Evolutionary conservation across 1,139 yeast genomes (phyloP), one percentile per base, ranked within the genome.

Genomic region (Pichia sp.): DNA sequence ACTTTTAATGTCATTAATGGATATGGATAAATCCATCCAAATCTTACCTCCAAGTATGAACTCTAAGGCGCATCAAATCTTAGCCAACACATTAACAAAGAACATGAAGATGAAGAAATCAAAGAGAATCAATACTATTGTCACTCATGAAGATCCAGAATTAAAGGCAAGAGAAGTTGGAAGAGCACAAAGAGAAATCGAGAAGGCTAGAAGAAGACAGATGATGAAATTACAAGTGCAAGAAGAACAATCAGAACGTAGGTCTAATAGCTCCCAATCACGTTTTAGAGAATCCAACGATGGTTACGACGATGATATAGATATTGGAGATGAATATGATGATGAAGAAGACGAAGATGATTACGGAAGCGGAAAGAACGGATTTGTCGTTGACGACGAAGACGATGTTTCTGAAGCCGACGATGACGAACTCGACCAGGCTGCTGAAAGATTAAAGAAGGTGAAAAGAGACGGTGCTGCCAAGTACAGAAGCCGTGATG

Each of bases 1-100:
- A 59, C 72, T 87, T 40, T 75, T 90, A 59, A 91, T 87, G 65
- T 70, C 75, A 22, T 74, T 75, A 48, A 58, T 73, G 18, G 60
- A 69, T 15, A 61, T 80, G 53, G 72, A 65, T 46, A 81, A 85
- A 57, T 69, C 80, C 4, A 77, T 88, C 62, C 84, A 84, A 62
- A 79, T 91, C 53, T 79, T 91, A 46, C 99, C 99, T 18, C 83
- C 96, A 0, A 88, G 96, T 0, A 88, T 94, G 14, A 75, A 79
- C 45, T 87, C 96, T 2, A 77, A 79, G 45, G 85, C 96, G 4
- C 98, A 93, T 65, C 77, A 81, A 59, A 80, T 83, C 60, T 76
- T 93, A 57, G 86, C 96, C 2, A 79, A 79, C 55, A 91, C 93
- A 14, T 82, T 91, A 41, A 81, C 83, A 52, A 77, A 82, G 48